Evolutionary conservation across 352 stramenopile genomes (phyloP).

Genomic region (Globisporangium middletonii): DNA sequence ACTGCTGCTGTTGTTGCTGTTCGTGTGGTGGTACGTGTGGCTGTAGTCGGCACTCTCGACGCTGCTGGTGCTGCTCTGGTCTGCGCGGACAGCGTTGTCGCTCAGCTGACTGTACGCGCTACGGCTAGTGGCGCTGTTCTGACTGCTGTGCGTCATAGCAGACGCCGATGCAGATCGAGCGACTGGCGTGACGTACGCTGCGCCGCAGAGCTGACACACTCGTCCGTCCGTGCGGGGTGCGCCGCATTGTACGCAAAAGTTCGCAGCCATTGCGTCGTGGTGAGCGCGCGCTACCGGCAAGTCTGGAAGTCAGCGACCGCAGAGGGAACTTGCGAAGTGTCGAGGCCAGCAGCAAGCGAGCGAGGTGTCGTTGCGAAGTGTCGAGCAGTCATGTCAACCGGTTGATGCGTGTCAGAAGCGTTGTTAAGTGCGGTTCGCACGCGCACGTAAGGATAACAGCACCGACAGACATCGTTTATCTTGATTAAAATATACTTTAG

Average conservation of each 20-base stretch:
- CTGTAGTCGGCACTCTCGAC: conserved; percentile 3
- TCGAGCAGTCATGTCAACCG: too few species aligned
- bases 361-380: too few species aligned
- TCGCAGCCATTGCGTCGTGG: conserved; percentile 4
- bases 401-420: too few species aligned
- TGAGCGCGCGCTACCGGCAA: too few species aligned
- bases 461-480: too few species aligned
- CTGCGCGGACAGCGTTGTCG: not conserved
- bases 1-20: not conserved
- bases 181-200: conserved; percentile 4
- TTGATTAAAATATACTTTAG: too few species aligned
- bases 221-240: not conserved
- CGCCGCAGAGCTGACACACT: conserved; percentile 13
- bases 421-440: too few species aligned
- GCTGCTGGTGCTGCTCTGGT: conserved; percentile 8
- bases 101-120: not conserved
- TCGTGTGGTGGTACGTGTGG: too few species aligned
- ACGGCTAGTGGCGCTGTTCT: not conserved
- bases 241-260: conserved; percentile 19
- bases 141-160: not conserved
- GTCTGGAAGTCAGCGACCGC: too few species aligned
- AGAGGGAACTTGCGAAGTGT: too few species aligned
- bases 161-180: not conserved
- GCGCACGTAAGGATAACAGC: too few species aligned
- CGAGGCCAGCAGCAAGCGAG: too few species aligned